Percentiles rank a stretch among this genome's conserved stretches.
These are phyloP conservation scores for Pulveroboletus sp. DNA, from an alignment of 768 basidiomycete species.

Conservation along the genomic window DNA sequence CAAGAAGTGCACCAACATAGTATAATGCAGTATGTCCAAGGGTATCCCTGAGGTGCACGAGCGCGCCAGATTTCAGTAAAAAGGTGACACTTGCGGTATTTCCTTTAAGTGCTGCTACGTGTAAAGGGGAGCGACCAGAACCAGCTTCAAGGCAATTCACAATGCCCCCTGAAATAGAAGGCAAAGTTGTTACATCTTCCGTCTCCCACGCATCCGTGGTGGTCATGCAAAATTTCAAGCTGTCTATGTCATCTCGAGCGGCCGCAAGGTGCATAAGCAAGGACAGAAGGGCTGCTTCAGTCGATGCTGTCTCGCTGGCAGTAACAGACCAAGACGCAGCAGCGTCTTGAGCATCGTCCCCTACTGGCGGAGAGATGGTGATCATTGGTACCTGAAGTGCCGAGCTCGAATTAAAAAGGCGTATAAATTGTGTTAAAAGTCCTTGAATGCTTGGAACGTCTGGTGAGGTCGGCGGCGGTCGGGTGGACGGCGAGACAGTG, in stretches of 20 bases:
- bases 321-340: constrained; percentile 77
- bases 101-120: constrained; percentile 75
- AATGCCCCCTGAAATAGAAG: constrained; percentile 57
- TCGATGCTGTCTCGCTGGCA: constrained; percentile 67
- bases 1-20: constrained; percentile 49
- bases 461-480: constrained; percentile 37
- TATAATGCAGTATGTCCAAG: constrained; percentile 85
- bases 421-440: constrained; percentile 66
- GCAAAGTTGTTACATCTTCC: constrained; percentile 14
- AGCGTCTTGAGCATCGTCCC: constrained; percentile 40
- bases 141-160: constrained; percentile 71
- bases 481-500: constrained; percentile 41
- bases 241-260: constrained; percentile 63
- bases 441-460: constrained; percentile 61
- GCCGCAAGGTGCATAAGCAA: constrained; percentile 79
- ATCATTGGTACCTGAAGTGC: constrained; percentile 38
- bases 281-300: constrained; percentile 70
- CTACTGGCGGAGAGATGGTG: constrained; percentile 28
- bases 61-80: constrained; percentile 69
- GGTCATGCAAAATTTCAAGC: constrained; percentile 57
- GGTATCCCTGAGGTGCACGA: constrained; percentile 77
- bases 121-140: constrained; percentile 73
- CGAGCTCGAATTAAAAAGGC: constrained; percentile 50
- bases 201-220: constrained; percentile 24
- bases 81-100: constrained; percentile 39